These are phyloP conservation scores for Hypoxylon sp. DNA, from an alignment of 2,329 filamentous ascomycete genomes.

Conservation along the genomic window DNA sequence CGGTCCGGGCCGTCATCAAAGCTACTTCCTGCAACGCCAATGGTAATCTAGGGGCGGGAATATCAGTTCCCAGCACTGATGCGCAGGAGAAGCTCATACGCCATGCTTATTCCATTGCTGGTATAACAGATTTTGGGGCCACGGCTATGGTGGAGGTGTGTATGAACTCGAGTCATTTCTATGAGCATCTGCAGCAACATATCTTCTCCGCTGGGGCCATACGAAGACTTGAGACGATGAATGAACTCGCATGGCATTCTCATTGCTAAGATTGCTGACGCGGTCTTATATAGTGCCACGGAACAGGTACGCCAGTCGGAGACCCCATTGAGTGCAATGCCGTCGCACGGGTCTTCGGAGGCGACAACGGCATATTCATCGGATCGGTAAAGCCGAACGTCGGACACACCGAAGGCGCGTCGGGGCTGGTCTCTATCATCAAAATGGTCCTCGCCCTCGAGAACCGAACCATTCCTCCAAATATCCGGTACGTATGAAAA, in stretches of 20 bases:
- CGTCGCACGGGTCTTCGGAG: slow-evolving; percentile 45
- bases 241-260: neutral
- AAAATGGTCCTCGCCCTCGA: slow-evolving; percentile 59
- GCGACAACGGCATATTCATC: slow-evolving; percentile 33
- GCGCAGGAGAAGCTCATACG: slow-evolving; percentile 41
- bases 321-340: slow-evolving; percentile 52
- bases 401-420: slow-evolving; percentile 59
- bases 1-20: slow-evolving; percentile 55
- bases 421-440: slow-evolving; percentile 57
- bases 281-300: slow-evolving; percentile 37
- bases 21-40: slow-evolving; percentile 55
- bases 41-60: slow-evolving; percentile 52
- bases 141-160: slow-evolving; percentile 37
- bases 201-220: neutral
- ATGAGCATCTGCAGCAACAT: no score
- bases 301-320: slow-evolving; percentile 53
- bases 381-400: slow-evolving; percentile 48
- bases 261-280: neutral
- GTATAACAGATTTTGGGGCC: slow-evolving; percentile 26
- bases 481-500: no score
- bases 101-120: slow-evolving; percentile 30
- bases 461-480: slow-evolving; percentile 53
- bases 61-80: slow-evolving; percentile 33
- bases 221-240: neutral
- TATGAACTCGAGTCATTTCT: no score